Evolutionary conservation across 192 early-diverging fungal genomes (phyloP).

Genomic region (Backusella parvicylindrica): DNA sequence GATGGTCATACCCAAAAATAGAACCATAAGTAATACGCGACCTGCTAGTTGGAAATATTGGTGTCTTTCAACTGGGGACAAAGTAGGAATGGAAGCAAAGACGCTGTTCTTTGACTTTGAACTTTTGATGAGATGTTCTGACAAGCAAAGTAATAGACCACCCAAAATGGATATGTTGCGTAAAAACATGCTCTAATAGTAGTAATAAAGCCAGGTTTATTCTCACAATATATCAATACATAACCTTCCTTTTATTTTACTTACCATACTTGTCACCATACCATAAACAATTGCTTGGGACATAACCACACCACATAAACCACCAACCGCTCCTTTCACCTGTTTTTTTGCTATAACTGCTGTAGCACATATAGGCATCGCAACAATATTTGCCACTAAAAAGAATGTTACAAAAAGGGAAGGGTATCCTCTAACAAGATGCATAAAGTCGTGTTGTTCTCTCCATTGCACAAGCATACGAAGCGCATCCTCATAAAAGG

Average conservation of each 20-base stretch:
- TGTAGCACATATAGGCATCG: slow-evolving; percentile 75
- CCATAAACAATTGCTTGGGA: slow-evolving; percentile 92
- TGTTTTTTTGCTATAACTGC: slow-evolving; percentile 78
- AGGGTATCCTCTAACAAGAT: slow-evolving; percentile 75
- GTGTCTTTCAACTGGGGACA: slow-evolving; percentile 80
- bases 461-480: slow-evolving; percentile 86
- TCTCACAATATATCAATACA: not conserved
- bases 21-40: slow-evolving; percentile 84
- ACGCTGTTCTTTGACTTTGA: slow-evolving; percentile 59
- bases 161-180: slow-evolving; percentile 89
- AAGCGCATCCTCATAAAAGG: slow-evolving; percentile 91
- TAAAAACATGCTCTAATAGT: slow-evolving; percentile 63
- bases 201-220: not conserved
- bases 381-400: slow-evolving; percentile 72
- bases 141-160: slow-evolving; percentile 90
- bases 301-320: slow-evolving; percentile 79
- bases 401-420: slow-evolving; percentile 79
- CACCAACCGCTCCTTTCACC: slow-evolving; percentile 78
- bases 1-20: slow-evolving; percentile 90
- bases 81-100: slow-evolving; percentile 82
- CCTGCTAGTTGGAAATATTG: slow-evolving; percentile 91
- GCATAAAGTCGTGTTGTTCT: slow-evolving; percentile 84
- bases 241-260: not conserved
- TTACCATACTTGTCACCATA: slow-evolving; percentile 76
- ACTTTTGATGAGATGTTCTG: slow-evolving; percentile 57